Evolutionary conservation across 2,329 filamentous ascomycete genomes (phyloP).

Genomic region (Fusarium pininemorale): DNA sequence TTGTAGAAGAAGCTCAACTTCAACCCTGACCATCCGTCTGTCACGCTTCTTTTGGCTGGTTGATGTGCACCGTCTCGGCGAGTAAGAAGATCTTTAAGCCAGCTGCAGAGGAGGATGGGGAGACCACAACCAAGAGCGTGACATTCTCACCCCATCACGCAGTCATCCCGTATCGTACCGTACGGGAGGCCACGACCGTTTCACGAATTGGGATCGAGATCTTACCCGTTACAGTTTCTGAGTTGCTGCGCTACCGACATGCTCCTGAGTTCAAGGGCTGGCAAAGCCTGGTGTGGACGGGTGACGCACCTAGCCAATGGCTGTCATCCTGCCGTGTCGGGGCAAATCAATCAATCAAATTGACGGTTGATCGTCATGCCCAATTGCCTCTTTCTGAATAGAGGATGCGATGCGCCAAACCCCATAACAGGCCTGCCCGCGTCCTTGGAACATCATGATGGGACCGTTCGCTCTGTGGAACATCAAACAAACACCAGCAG

Average conservation of each 20-base stretch:
- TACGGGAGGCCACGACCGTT: conserved; percentile 23
- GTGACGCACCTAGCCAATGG: conserved; percentile 17
- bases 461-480: conserved; percentile 19
- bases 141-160: conserved; percentile 26
- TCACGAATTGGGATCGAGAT: conserved; percentile 44
- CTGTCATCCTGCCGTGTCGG: conserved; percentile 18
- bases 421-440: conserved; percentile 18
- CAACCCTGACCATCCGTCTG: conserved; percentile 26
- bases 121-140: conserved; percentile 23
- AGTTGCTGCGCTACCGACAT: conserved; percentile 25
- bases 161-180: not conserved
- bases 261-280: conserved; percentile 10
- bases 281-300: conserved; percentile 6
- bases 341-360: conserved; percentile 33
- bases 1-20: conserved; percentile 32
- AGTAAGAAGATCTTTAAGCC: conserved; percentile 16
- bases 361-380: conserved; percentile 28
- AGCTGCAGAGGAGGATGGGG: conserved; percentile 8
- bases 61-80: conserved; percentile 26
- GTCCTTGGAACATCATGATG: conserved; percentile 32
- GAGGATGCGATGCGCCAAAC: conserved; percentile 29
- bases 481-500: conserved; percentile 6
- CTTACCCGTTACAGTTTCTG: conserved; percentile 27
- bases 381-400: conserved; percentile 24
- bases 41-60: conserved; percentile 23